Base-by-base conservation (phyloP, 192 early-diverging fungal species). In the Gorgonomyces haynaldii region DNA sequence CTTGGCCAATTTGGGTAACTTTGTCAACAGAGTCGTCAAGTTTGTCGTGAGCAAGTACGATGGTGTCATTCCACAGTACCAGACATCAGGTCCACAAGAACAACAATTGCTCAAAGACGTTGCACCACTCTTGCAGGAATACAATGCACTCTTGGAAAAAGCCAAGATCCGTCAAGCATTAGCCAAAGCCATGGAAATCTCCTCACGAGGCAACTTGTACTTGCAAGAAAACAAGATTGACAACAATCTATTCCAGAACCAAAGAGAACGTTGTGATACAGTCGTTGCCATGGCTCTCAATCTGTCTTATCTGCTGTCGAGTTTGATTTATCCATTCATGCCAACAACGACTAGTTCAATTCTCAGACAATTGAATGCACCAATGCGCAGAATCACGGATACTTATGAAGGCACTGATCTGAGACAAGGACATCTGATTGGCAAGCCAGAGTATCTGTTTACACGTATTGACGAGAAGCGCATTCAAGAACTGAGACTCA, bases 21-120 rank as follows among this genome's bases (percentile, higher is more conserved):
- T 96, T 70, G 84, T 92, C 52, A 99, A 95, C 70, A 86, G 96
- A 52, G 84, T 89, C 22, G 72, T 97, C 62, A 92, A 91, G 66
- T 98, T 96, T 69, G 66, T 90, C 28, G 63, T 67, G 28, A 70
- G 87, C n/a, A 96, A 94, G 61, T 99, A 97, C 63, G 85, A 79
- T 13, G 70, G 81, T n/a, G 61, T 82, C 2, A 57, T 97, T 17
- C 93, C 93, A 4, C 54, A 69, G 13, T 73, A 61, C 44, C 42
- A 53, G 8, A 55, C 74, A 10, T 60, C 70, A 3, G 73, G 69
- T 16, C 71, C 72, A 15, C 41, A 53, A 34, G 91, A 98, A 56
- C 54, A 63, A 46, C 64, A 67, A 37, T 67, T 99, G 24, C 61
- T 93, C 46, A 79, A 81, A 21, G 88, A 93, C 28, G 81, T 93